Evolutionary conservation across 2,329 filamentous ascomycete genomes (phyloP).

Genomic region (Pseudocercospora macadamiae): DNA sequence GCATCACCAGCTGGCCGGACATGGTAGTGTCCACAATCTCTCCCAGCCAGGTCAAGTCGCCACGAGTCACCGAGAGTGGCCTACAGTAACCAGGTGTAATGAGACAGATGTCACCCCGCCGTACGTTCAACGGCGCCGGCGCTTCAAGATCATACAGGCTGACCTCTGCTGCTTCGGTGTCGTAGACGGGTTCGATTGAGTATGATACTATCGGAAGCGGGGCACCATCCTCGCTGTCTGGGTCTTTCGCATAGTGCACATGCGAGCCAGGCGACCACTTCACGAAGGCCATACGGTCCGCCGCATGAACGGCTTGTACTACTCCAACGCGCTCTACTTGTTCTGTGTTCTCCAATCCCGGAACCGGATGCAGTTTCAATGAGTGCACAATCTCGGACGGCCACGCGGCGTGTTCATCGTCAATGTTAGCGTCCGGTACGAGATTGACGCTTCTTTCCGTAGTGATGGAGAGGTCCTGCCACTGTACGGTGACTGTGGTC

Average conservation of each 20-base stretch:
- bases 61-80: background rate
- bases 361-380: conserved; percentile 26
- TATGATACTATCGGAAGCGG: conserved; percentile 28
- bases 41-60: conserved; percentile 56
- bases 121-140: conserved; percentile 52
- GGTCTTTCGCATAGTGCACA: conserved; percentile 59
- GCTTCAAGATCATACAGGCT: conserved; percentile 62
- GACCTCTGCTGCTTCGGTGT: conserved; percentile 50
- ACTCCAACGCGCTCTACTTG: conserved; percentile 57
- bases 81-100: conserved; percentile 33
- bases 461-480: conserved; percentile 61
- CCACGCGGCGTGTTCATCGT: conserved; percentile 60
- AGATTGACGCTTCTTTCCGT: conserved; percentile 50
- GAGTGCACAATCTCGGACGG: conserved; percentile 55
- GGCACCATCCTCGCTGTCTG: conserved; percentile 46
- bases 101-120: conserved; percentile 58
- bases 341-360: conserved; percentile 20
- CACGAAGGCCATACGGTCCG: conserved; percentile 59
- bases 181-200: conserved; percentile 20
- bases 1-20: conserved; percentile 57
- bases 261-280: conserved; percentile 59
- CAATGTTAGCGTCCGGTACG: conserved; percentile 54
- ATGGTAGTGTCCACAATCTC: conserved; percentile 58
- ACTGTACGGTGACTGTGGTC: conserved; percentile 58
- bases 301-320: conserved; percentile 58